Evolutionary conservation across 495 filamentous ascomycete genomes (phyloP).

Genomic region (Hypoxylon fragiforme): DNA sequence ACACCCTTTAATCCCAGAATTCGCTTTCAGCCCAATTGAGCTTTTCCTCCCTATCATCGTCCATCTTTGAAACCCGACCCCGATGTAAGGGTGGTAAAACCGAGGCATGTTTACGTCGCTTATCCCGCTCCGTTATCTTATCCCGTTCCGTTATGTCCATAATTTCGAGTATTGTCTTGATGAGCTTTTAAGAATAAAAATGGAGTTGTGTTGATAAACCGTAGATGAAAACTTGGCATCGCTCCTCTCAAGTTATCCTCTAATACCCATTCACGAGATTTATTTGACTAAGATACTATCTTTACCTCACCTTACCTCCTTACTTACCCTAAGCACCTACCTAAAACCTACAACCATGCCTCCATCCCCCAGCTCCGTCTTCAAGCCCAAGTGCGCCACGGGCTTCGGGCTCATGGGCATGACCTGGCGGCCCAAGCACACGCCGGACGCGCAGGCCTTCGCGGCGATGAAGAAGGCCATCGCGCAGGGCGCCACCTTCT

Average conservation of each 20-base stretch:
- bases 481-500: conserved; percentile 61
- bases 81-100: neutral
- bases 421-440: neutral
- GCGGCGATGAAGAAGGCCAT: conserved; percentile 65
- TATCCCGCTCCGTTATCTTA: neutral
- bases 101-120: neutral
- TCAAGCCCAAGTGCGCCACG: neutral
- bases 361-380: neutral
- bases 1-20: too few species aligned
- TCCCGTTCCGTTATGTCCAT: too few species aligned
- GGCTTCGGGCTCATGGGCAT: conserved; percentile 12
- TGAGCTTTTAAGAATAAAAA: too few species aligned
- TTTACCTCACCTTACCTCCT: too few species aligned
- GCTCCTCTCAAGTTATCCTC: too few species aligned
- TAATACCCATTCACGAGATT: too few species aligned
- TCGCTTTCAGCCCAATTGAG: neutral
- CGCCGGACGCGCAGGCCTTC: conserved; percentile 60
- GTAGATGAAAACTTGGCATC: too few species aligned
- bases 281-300: too few species aligned
- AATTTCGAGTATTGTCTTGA: too few species aligned
- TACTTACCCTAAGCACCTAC: too few species aligned
- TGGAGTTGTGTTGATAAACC: too few species aligned
- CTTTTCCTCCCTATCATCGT: neutral
- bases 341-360: neutral
- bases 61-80: neutral